A percentile compares a stretch with the other conserved stretches of the same genome.
These are phyloP conservation scores for Chloranthus sessilifolius DNA, from an alignment of 164 flowering plant species.

Conservation along the genomic window DNA sequence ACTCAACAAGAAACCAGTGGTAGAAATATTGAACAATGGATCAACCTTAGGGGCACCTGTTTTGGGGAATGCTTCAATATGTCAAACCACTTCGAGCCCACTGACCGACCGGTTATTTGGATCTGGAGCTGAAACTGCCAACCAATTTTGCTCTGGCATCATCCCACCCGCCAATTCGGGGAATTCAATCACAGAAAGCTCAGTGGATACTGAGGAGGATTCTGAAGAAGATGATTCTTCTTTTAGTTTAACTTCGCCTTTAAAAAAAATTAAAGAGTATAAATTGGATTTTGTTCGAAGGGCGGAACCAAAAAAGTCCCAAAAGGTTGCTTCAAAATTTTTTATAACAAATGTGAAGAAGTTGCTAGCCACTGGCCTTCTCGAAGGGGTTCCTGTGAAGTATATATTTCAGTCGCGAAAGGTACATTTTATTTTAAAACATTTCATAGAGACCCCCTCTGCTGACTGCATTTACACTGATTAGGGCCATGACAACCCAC, in stretches of 20 bases:
- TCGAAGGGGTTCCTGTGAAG: slow-evolving; percentile 72
- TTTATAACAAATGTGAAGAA: slow-evolving; percentile 65
- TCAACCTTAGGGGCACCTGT: slow-evolving; percentile 25
- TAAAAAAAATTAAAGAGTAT: slow-evolving; percentile 50
- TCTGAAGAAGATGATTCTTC: too few species aligned
- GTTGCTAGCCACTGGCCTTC: slow-evolving; percentile 66
- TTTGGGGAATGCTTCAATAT: slow-evolving; percentile 37
- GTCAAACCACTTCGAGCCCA: slow-evolving; percentile 30
- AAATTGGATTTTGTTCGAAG: too few species aligned
- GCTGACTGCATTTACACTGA: too few species aligned
- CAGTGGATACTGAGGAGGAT: too few species aligned
- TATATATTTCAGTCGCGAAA: slow-evolving; percentile 53
- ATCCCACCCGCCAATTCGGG: too few species aligned
- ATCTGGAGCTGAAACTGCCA: slow-evolving; percentile 25
- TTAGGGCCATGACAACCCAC: too few species aligned
- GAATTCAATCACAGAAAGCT: too few species aligned
- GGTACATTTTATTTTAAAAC: slow-evolving; percentile 25
- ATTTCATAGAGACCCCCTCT: too few species aligned
- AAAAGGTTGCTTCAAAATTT: slow-evolving; percentile 51
- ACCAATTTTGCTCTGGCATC: too few species aligned
- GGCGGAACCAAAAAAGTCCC: slow-evolving; percentile 31
- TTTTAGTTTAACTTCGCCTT: too few species aligned
- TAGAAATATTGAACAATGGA: slow-evolving; percentile 23
- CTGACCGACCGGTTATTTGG: slow-evolving; percentile 43
- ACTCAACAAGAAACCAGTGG: slow-evolving; percentile 33